A percentile compares a stretch with the other conserved stretches of the same genome.
Evolutionary conservation across 1,284 basidiomycete genomes (phyloP).

Genomic region (Ustilago xerochloae): DNA sequence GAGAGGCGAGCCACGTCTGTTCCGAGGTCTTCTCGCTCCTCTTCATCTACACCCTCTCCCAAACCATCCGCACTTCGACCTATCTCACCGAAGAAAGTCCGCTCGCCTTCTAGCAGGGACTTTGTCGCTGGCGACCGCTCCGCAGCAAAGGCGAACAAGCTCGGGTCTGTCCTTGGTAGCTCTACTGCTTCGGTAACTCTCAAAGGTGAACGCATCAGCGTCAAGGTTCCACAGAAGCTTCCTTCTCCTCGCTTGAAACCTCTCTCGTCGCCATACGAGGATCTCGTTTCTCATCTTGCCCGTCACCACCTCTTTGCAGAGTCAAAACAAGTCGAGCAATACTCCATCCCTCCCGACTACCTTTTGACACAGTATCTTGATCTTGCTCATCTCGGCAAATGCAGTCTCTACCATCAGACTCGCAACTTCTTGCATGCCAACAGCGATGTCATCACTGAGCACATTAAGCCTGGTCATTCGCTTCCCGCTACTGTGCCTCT

Average conservation of each 20-base stretch:
- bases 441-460: constrained; percentile 1
- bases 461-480: constrained; percentile 13
- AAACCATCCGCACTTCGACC: constrained; percentile 3
- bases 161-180: background rate
- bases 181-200: constrained; percentile 18
- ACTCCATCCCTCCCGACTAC: constrained; percentile 29
- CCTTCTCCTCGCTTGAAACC: constrained; percentile 25
- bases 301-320: constrained; percentile 39
- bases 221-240: constrained; percentile 42
- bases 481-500: constrained; percentile 22
- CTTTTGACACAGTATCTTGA: constrained; percentile 32
- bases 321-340: constrained; percentile 18
- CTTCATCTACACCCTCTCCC: background rate
- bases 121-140: background rate
- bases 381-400: constrained; percentile 26
- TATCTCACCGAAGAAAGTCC: constrained; percentile 7
- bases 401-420: constrained; percentile 41
- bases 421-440: constrained; percentile 29
- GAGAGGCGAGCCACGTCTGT: constrained; percentile 6
- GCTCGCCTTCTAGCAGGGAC: constrained; percentile 19
- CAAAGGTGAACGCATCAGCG: constrained; percentile 28
- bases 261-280: constrained; percentile 40
- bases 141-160: constrained; percentile 3
- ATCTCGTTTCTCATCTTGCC: constrained; percentile 34
- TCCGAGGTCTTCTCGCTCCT: background rate